A percentile compares a stretch with the other conserved stretches of the same genome.
Evolutionary conservation across 176 grass and related monocot genomes (phyloP).

Genomic region (Eleusine coracana): DNA sequence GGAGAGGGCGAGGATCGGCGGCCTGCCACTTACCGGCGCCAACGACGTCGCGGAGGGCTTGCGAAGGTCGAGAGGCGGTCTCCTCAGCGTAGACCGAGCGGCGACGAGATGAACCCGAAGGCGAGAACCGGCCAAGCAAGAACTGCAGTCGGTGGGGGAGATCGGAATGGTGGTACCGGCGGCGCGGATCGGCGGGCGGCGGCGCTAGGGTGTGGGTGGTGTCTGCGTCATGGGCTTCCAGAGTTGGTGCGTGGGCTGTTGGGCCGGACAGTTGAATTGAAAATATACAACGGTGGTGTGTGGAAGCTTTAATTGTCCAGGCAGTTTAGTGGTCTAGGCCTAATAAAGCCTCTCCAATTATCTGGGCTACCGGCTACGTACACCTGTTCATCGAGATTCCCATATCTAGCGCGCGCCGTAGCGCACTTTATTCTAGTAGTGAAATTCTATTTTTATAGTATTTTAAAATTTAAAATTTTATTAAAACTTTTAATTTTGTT

Average conservation of each 20-base stretch:
- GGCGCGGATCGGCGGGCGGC: neutral
- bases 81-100: neutral
- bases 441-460: no score
- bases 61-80: neutral
- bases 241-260: neutral
- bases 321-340: no score
- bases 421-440: no score
- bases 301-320: no score
- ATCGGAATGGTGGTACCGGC: neutral
- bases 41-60: neutral
- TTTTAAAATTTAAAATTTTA: no score
- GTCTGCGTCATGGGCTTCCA: neutral
- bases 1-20: neutral
- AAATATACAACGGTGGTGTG: neutral
- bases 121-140: neutral
- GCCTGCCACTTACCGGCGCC: neutral
- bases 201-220: neutral
- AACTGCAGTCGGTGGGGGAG: neutral
- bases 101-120: neutral
- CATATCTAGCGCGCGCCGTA: no score
- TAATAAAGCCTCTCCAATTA: no score
- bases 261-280: neutral
- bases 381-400: no score
- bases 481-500: no score
- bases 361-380: no score